Conservation (phyloP, 2,329 filamentous ascomycete genomes). For the Neopestalotiopsis sp. region DNA sequence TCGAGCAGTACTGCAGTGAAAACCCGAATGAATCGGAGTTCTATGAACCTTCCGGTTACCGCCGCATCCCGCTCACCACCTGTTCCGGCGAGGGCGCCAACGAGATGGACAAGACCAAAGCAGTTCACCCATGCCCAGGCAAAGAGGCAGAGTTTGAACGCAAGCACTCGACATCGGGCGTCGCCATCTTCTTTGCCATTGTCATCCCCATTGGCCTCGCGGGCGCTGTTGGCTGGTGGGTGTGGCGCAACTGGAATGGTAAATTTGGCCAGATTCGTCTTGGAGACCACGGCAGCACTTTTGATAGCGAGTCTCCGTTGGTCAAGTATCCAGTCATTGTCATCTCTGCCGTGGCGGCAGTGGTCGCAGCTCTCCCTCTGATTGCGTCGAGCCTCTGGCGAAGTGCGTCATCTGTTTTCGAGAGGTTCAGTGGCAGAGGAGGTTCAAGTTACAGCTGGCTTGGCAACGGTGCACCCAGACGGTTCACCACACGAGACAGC, state of each 20-base stretch:
- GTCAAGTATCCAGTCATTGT: slow-evolving; percentile 83
- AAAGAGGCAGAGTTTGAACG: slow-evolving; percentile 82
- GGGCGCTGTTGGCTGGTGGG: slow-evolving; percentile 78
- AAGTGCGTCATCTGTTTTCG: slow-evolving; percentile 56
- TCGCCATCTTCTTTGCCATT: slow-evolving; percentile 85
- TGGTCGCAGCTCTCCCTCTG: slow-evolving; percentile 70
- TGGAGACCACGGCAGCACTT: slow-evolving; percentile 66
- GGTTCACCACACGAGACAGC: slow-evolving; percentile 86
- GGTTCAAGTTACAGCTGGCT: slow-evolving; percentile 56
- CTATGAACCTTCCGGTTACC: slow-evolving; percentile 86
- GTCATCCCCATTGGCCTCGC: slow-evolving; percentile 76
- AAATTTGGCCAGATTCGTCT: slow-evolving; percentile 94
- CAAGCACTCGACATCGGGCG: slow-evolving; percentile 72
- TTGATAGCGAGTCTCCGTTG: slow-evolving; percentile 77
- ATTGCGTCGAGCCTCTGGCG: slow-evolving; percentile 77
- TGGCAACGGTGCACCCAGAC: slow-evolving; percentile 58
- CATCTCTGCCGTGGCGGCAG: slow-evolving; percentile 67
- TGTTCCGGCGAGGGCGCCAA: slow-evolving; percentile 71
- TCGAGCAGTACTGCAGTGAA: slow-evolving; percentile 56
- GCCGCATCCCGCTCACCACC: slow-evolving; percentile 87
- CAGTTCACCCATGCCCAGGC: slow-evolving; percentile 71
- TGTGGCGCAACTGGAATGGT: slow-evolving; percentile 82
- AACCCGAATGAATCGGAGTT: slow-evolving; percentile 78
- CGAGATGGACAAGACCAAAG: slow-evolving; percentile 73
- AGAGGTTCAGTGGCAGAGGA: slow-evolving; percentile 54